These are phyloP conservation scores for Nitzschia sp. DNA, from an alignment of 108 stramenopile genomes.

Conservation along the genomic window DNA sequence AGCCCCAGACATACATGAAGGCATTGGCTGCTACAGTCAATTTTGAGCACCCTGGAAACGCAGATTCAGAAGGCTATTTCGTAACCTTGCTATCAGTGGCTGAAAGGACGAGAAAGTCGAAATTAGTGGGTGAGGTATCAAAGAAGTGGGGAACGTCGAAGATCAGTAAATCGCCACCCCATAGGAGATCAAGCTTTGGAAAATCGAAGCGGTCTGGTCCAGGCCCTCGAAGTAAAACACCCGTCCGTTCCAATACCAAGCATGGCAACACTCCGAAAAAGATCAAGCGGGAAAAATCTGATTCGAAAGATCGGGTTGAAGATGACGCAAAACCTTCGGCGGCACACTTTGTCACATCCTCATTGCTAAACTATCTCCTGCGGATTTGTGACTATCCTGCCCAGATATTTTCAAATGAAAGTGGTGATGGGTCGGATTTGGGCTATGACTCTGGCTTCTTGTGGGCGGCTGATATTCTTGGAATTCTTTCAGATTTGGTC, in stretches of 20 bases:
- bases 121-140: slow-evolving; percentile 38
- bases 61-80: slow-evolving; percentile 12
- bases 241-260: slow-evolving; percentile 31
- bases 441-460: slow-evolving; percentile 56
- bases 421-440: slow-evolving; percentile 7
- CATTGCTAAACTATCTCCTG: background rate
- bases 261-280: slow-evolving; percentile 20
- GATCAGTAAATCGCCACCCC: slow-evolving; percentile 17
- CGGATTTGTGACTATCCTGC: background rate
- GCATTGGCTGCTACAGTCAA: slow-evolving; percentile 60
- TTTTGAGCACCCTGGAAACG: slow-evolving; percentile 31
- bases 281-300: slow-evolving; percentile 34
- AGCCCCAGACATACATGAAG: slow-evolving; percentile 67
- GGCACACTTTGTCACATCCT: background rate
- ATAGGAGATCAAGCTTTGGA: slow-evolving; percentile 36
- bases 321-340: slow-evolving; percentile 13
- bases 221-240: slow-evolving; percentile 52
- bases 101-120: slow-evolving; percentile 49
- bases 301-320: slow-evolving; percentile 28
- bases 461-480: slow-evolving; percentile 62
- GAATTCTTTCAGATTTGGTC: slow-evolving; percentile 84
- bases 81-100: slow-evolving; percentile 47
- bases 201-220: slow-evolving; percentile 27
- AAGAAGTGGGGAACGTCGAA: slow-evolving; percentile 12
- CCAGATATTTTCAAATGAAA: background rate